A percentile compares a stretch with the other conserved stretches of the same genome.
Conservation (phyloP, 805 yeast genomes). For the Cyberlindnera maritima region DNA sequence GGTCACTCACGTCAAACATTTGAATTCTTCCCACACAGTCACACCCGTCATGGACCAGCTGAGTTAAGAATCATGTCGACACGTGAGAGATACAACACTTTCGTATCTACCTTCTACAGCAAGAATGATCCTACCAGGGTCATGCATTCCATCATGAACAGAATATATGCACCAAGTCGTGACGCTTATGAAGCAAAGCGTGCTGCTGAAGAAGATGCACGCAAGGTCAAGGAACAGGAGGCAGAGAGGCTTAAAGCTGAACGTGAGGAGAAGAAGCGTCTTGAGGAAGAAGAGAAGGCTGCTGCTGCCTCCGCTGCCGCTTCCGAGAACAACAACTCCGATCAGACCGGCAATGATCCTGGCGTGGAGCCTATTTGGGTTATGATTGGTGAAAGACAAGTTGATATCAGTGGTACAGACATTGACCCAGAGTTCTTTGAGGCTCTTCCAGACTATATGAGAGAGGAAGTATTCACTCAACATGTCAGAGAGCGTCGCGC, state of each 20-base stretch:
- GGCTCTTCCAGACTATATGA: constrained; percentile 89
- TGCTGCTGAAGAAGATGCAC: constrained; percentile 13
- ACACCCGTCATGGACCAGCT: constrained; percentile 5
- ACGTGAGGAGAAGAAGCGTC: constrained; percentile 28
- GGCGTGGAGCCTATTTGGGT: constrained; percentile 62
- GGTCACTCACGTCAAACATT: constrained; percentile 2
- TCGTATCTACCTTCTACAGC: constrained; percentile 49
- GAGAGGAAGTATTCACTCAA: constrained; percentile 87
- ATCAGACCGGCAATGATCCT: too few relatives aligned
- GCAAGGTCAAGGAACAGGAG: constrained; percentile 26
- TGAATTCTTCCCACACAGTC: constrained; percentile 8
- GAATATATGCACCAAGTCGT: constrained; percentile 48
- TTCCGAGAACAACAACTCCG: constrained; percentile 27
- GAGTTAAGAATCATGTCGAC: constrained; percentile 41
- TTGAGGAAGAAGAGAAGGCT: constrained; percentile 25
- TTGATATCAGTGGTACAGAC: constrained; percentile 85
- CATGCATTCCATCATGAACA: constrained; percentile 42
- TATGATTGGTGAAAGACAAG: constrained; percentile 69
- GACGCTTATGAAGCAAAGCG: constrained; percentile 30
- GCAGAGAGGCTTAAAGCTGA: constrained; percentile 25
- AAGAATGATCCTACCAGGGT: constrained; percentile 36
- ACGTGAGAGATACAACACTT: constrained; percentile 66
- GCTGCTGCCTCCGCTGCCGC: constrained; percentile 1
- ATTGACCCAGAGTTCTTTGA: constrained; percentile 88
- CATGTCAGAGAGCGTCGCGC: constrained; percentile 75